Evolutionary conservation across 768 basidiomycete genomes (phyloP), one percentile per base, ranked within the genome.

Genomic region (Mycena metata): DNA sequence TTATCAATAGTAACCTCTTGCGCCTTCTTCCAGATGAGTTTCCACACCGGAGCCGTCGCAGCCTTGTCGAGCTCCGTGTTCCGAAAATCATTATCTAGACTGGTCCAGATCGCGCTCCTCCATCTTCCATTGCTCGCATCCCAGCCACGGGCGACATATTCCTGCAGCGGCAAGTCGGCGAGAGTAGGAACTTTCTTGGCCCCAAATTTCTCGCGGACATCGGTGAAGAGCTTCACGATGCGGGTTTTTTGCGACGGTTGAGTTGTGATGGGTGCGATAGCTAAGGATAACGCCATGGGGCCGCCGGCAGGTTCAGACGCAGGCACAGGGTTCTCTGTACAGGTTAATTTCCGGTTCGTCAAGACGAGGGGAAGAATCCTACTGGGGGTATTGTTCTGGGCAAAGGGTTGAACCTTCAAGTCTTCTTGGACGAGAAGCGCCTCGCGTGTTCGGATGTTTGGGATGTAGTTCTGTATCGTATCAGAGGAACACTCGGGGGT

Each of bases 91-190:
- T 60, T 54, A 13, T 66, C 64, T n/a, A 66, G 47, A 17, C 50
- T 60, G 21, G 57, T 59, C 64, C 64, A 66, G 16, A 66, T 3
- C 6, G 41, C 57, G 23, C 42, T 39, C 33, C 64, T 42, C 64
- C 64, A 66, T 35, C 11, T n/a, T 21, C 45, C 10, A 33, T 60
- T 60, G 5, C 16, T 54, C 5, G 49, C 50, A 17, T 66, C 57
- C 64, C 64, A 66, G 6, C 64, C 64, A 21, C 64, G 64, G 12
- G 57, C 41, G 24, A 66, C 43, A 23, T 60, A 66, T 39, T 66
- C 57, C 23, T 35, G 39, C 21, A 60, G 39, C 13, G 26, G 50
- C 16, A 66, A n/a, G 24, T 59, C 8, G 26, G 58, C 15, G 39
- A n/a, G n/a, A n/a, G n/a, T n/a, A n/a, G n/a, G n/a, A n/a, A n/a